Evolutionary conservation across 2,329 filamentous ascomycete species (phyloP).

Genomic region (Calonectria hongkongensis): DNA sequence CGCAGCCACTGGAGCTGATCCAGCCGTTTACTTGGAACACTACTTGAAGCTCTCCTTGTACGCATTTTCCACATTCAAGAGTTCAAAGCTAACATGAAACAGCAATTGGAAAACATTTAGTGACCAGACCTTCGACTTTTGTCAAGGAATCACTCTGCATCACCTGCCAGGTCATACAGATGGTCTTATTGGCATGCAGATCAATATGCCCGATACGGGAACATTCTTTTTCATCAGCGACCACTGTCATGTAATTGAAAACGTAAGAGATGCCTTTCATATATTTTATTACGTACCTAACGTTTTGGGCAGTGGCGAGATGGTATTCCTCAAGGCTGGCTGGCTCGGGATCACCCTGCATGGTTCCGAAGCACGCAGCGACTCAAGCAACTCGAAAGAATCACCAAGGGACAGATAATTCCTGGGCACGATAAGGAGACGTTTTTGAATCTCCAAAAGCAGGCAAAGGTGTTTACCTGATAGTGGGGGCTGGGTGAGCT

Average conservation of each 20-base stretch:
- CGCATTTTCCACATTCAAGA: neutral
- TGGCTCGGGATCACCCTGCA: constrained; percentile 57
- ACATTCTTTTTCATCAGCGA: constrained; percentile 60
- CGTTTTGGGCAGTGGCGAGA: constrained; percentile 47
- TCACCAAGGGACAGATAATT: constrained; percentile 43
- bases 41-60: constrained; percentile 42
- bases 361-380: constrained; percentile 58
- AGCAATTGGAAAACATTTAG: constrained; percentile 51
- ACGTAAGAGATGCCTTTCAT: neutral
- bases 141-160: constrained; percentile 48
- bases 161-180: constrained; percentile 50
- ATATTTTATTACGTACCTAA: neutral
- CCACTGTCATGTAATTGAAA: constrained; percentile 55
- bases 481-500: too few species aligned
- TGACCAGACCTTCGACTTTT: constrained; percentile 45
- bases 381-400: constrained; percentile 54
- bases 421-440: constrained; percentile 47
- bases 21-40: constrained; percentile 45
- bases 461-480: constrained; percentile 33
- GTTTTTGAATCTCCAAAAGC: constrained; percentile 25
- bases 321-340: constrained; percentile 57
- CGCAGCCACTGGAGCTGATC: constrained; percentile 60
- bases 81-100: neutral
- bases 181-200: constrained; percentile 57
- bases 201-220: constrained; percentile 56